Conservation (phyloP, 495 filamentous ascomycete species). For the Talaromyces borbonicus region DNA sequence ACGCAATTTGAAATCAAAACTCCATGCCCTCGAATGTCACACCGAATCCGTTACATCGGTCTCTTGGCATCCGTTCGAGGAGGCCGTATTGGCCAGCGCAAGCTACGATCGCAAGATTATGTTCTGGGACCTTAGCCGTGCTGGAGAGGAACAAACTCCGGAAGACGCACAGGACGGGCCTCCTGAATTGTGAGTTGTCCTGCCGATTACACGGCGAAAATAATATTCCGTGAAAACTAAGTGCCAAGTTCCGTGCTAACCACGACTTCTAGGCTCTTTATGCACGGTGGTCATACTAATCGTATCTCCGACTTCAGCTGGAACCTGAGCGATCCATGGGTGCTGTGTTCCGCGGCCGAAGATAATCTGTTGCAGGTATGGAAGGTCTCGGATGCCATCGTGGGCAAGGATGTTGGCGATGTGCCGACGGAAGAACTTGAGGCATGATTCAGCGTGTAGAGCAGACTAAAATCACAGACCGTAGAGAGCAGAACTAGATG, state of each 20-base stretch:
- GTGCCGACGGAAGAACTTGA: slow-evolving; percentile 73
- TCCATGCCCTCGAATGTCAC: slow-evolving; percentile 80
- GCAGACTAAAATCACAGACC: too few relatives aligned
- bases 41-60: slow-evolving; percentile 81
- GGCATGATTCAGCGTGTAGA: too few relatives aligned
- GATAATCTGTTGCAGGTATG: slow-evolving; percentile 96
- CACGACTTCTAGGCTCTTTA: slow-evolving; percentile 60
- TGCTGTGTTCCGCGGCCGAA: slow-evolving; percentile 86
- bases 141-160: slow-evolving; percentile 87
- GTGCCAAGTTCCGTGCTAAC: slow-evolving; percentile 3
- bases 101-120: slow-evolving; percentile 88
- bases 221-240: too few relatives aligned
- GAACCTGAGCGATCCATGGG: slow-evolving; percentile 94
- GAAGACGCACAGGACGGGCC: slow-evolving; percentile 96
- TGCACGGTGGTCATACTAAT: slow-evolving; percentile 98
- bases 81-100: slow-evolving; percentile 76
- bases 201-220: neutral
- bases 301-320: slow-evolving; percentile 93
- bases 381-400: slow-evolving; percentile 86
- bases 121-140: slow-evolving; percentile 89
- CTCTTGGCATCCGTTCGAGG: slow-evolving; percentile 86
- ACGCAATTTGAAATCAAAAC: slow-evolving; percentile 72
- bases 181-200: slow-evolving; percentile 70
- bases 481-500: too few relatives aligned
- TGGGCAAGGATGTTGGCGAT: slow-evolving; percentile 70